A percentile compares a stretch with the other conserved stretches of the same genome.
Conservation (phyloP, 2,329 filamentous ascomycete genomes). For the Scolecobasidium constrictum region DNA sequence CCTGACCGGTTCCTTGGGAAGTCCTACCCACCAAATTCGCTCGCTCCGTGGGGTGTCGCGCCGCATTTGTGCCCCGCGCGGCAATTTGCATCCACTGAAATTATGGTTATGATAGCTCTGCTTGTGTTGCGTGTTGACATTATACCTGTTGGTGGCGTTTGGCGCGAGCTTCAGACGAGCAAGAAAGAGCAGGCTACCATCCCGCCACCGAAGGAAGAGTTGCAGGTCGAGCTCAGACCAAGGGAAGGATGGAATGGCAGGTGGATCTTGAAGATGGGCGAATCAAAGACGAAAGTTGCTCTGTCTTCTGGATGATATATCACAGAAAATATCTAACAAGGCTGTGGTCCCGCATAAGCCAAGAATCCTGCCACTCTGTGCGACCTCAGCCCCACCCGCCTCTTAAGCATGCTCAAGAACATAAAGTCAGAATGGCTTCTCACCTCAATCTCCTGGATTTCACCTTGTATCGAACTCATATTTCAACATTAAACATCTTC, state of each 20-base stretch:
- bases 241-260: neutral
- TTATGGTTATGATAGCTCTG: conserved; percentile 17
- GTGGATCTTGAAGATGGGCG: conserved; percentile 2
- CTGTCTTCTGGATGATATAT: neutral
- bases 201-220: neutral
- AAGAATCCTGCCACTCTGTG: too few relatives aligned
- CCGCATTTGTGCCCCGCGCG: conserved; percentile 19
- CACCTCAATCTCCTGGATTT: too few relatives aligned
- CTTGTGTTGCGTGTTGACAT: conserved; percentile 16
- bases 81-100: conserved; percentile 18
- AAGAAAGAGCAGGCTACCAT: neutral
- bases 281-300: neutral
- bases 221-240: neutral
- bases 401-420: too few relatives aligned
- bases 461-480: too few relatives aligned
- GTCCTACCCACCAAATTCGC: conserved; percentile 1
- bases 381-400: too few relatives aligned
- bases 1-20: conserved; percentile 16
- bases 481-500: too few relatives aligned
- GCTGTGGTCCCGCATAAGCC: too few relatives aligned
- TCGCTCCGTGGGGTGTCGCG: conserved; percentile 13
- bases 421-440: too few relatives aligned
- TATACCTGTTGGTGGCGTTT: conserved; percentile 1
- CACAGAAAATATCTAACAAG: too few relatives aligned
- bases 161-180: neutral